Conservation (phyloP, 805 yeast species). For the Pichia cabralensis region DNA sequence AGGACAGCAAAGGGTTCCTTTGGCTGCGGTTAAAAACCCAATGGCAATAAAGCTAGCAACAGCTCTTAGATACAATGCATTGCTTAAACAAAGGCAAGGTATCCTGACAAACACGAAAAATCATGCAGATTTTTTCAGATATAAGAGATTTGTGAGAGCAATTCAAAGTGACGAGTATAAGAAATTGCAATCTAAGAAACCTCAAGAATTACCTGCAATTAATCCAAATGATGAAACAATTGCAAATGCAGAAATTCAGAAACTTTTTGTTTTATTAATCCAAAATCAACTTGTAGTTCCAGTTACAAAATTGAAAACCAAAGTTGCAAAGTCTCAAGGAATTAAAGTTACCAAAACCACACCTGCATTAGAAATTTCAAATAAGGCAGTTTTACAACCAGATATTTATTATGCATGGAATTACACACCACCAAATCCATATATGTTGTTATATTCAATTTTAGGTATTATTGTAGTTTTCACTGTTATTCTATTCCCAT, state of each 20-base stretch:
- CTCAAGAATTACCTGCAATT: constrained; percentile 29
- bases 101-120: constrained; percentile 46
- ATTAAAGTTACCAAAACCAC: constrained; percentile 49
- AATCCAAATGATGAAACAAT: too few relatives aligned
- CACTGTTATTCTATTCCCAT: constrained; percentile 69
- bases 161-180: constrained; percentile 64
- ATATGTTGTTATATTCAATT: constrained; percentile 49
- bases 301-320: constrained; percentile 60
- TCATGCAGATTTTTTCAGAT: constrained; percentile 75
- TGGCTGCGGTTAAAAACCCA: constrained; percentile 32
- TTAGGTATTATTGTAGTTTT: constrained; percentile 58
- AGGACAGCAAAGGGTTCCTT: constrained; percentile 16
- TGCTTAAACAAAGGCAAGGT: constrained; percentile 78
- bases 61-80: constrained; percentile 52
- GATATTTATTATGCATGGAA: constrained; percentile 80
- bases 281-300: constrained; percentile 68
- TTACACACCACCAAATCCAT: constrained; percentile 63
- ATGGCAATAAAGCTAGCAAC: constrained; percentile 61
- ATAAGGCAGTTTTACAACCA: constrained; percentile 49
- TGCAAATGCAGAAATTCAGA: constrained; percentile 51
- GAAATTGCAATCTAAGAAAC: constrained; percentile 19
- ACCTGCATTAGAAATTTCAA: constrained; percentile 49
- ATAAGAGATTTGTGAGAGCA: constrained; percentile 75
- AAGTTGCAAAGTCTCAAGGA: constrained; percentile 51
- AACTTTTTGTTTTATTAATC: constrained; percentile 57